phyloP scores from a whole-genome alignment of 192 early-diverging fungal species.

The Chytriomyces sp. region DNA sequence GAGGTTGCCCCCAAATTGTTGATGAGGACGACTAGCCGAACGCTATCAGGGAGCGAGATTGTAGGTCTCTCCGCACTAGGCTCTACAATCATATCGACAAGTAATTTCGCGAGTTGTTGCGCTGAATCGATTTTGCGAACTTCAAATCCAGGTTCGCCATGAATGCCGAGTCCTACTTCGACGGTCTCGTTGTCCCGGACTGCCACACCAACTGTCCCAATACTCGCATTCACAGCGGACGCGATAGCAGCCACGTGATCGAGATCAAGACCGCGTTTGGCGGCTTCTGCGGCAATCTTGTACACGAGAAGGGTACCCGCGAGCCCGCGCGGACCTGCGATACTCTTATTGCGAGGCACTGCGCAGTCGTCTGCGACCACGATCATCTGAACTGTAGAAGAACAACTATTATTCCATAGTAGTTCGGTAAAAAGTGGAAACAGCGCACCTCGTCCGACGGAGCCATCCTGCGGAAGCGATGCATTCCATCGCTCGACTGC shows the following conservation, averaged over 20 bases:
- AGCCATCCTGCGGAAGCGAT: no score
- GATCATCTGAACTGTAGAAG: constrained; percentile 69
- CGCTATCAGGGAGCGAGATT: constrained; percentile 2
- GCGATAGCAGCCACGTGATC: constrained; percentile 58
- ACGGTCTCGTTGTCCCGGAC: constrained; percentile 74
- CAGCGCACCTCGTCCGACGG: not conserved
- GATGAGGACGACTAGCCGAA: constrained; percentile 66
- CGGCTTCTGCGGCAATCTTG: constrained; percentile 79
- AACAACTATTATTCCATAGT: no score
- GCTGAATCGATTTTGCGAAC: constrained; percentile 49
- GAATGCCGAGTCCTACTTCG: constrained; percentile 78
- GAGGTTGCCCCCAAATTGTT: constrained; percentile 95
- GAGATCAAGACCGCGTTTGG: constrained; percentile 55
- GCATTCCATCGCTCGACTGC: constrained; percentile 73
- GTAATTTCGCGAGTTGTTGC: constrained; percentile 45
- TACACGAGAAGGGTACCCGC: constrained; percentile 75
- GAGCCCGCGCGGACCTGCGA: constrained; percentile 77
- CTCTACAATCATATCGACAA: constrained; percentile 55
- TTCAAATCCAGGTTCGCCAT: constrained; percentile 74
- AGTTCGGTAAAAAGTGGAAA: no score
- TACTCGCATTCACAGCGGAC: constrained; percentile 59
- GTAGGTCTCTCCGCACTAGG: constrained; percentile 47
- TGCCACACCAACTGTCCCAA: constrained; percentile 80
- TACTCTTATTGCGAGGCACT: constrained; percentile 66
- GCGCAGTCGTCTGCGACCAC: constrained; percentile 87